Evolutionary conservation across 164 flowering plant species (phyloP), one percentile per base, ranked within the genome.

Genomic region (Tetracentron sinense): DNA sequence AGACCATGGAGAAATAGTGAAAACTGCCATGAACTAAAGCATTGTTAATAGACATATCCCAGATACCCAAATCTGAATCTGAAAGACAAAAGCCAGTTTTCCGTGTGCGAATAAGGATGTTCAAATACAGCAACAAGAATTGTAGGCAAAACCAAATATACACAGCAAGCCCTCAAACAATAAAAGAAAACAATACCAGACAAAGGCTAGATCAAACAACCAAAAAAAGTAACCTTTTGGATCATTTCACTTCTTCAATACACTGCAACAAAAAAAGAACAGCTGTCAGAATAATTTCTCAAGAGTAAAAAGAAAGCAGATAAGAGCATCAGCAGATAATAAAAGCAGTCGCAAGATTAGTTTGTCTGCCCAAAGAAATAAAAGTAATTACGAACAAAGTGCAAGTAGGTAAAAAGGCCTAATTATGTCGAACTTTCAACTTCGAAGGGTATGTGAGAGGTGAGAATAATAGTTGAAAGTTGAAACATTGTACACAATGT

Each of bases 241-340:
- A 21, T 51, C 19, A 48, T 26, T 29, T 61, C 64, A 61, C n/a
- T 61, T 61, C 64, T 61, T 61, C 64, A 61, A 48, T 15, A 61
- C 54, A 29, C 64, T 61, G 64, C 44, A 61, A 21, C 15, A 61
- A 20, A 49, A 4, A 35, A 48, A 48, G 21, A 2, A 61, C 4
- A 21, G 42, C 58, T 38, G 44, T 38, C 44, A 38, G 44, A 16
- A 38, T 25, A 3, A 4, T 10, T 22, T 51, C 14, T 38, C 8
- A 22, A 2, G 28, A 5, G 7, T 21, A 51, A 20, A 10, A 3
- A 8, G 11, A 21, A 38, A 50, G 0, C 21, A 20, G 7, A 50
- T 22, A 50, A 6, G 23, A n/a, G n/a, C n/a, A n/a, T n/a, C n/a
- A n/a, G n/a, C n/a, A n/a, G n/a, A n/a, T n/a, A n/a, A n/a, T n/a